Evolutionary conservation across 78 protist genomes (phyloP), one percentile per base, ranked within the genome.

Genomic region (Polysphondylium violaceum): DNA sequence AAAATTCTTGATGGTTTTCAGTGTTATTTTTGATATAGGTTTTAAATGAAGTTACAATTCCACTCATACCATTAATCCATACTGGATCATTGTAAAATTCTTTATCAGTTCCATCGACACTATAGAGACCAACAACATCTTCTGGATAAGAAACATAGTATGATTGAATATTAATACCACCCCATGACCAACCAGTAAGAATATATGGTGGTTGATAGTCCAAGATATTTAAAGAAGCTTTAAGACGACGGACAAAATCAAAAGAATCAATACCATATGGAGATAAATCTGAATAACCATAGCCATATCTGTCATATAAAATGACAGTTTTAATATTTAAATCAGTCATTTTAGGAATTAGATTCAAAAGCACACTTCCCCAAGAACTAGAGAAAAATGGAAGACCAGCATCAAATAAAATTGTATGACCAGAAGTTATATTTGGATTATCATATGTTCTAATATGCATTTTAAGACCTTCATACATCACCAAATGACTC

Each of bases 131-230:
- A 14, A 47, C 56, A 0, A 81, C 47, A 29, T 51, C 41, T 3
- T 64, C 7, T 53, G 72, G 72, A 40, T 81, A 68, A 16, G 11
- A 19, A 53, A 68, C 44, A 2, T 67, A 65, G 55, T 35, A 81
- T 27, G 25, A 55, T 55, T 81, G 76, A 21, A 38, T 51, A 27
- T 67, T 50, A 58, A 81, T 19, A 14, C 76, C 73, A 27, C 89
- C 89, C 74, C 74, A 81, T 38, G 89, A 81, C 89, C 89, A 81
- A 25, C 89, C 89, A 33, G 55, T 58, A 59, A 53, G 33, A 51
- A 40, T 38, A 21, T 47, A 67, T 68, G 47, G 74, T 33, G 74
- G 27, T 12, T 74, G 17, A 19, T 55, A 17, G 33, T 31, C 19
- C 31, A 50, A 41, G 40, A 33, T 33, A 1, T 25, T 9, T 23